Percentiles rank a stretch among this genome's conserved stretches.
Conservation (phyloP, 2,329 filamentous ascomycete species). For the Botrytis aclada region DNA sequence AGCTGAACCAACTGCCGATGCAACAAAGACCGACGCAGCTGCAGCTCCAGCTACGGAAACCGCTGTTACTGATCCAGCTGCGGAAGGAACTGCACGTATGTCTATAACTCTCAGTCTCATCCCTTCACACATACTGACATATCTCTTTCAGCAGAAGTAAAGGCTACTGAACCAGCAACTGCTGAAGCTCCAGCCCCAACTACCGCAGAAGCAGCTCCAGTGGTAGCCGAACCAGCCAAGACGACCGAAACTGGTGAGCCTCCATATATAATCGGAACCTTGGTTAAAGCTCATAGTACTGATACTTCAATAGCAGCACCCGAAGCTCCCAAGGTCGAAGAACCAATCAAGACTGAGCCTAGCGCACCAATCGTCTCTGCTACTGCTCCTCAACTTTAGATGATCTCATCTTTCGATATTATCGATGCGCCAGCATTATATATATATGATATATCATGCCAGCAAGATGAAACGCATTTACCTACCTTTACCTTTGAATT, state of each 20-base stretch:
- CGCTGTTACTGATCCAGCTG: conserved; percentile 23
- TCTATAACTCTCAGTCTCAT: neutral
- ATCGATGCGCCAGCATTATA: conserved; percentile 5
- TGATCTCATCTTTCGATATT: conserved; percentile 8
- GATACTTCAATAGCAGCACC: conserved; percentile 20
- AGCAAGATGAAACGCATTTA: neutral
- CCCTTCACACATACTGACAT: conserved; percentile 18
- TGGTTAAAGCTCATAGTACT: conserved; percentile 12
- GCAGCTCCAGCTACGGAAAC: conserved; percentile 20
- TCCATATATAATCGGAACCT: conserved; percentile 19
- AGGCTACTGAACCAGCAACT: conserved; percentile 21
- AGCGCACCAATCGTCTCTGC: conserved; percentile 6
- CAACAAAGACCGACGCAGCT: conserved; percentile 24
- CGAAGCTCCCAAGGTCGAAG: conserved; percentile 25
- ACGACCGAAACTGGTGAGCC: conserved; percentile 4
- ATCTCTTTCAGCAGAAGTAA: conserved; percentile 22
- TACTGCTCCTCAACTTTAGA: conserved; percentile 16
- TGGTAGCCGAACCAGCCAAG: neutral
- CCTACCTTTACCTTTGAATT: neutral
- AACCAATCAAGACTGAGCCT: conserved; percentile 21
- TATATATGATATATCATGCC: neutral
- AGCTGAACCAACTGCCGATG: neutral
- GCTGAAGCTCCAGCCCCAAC: conserved; percentile 24
- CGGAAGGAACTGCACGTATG: conserved; percentile 21
- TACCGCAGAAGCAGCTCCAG: conserved; percentile 24